A percentile compares a stretch with the other conserved stretches of the same genome.
These are phyloP conservation scores for Nasturtium officinale DNA, from an alignment of 345 rosid genomes.

Conservation along the genomic window DNA sequence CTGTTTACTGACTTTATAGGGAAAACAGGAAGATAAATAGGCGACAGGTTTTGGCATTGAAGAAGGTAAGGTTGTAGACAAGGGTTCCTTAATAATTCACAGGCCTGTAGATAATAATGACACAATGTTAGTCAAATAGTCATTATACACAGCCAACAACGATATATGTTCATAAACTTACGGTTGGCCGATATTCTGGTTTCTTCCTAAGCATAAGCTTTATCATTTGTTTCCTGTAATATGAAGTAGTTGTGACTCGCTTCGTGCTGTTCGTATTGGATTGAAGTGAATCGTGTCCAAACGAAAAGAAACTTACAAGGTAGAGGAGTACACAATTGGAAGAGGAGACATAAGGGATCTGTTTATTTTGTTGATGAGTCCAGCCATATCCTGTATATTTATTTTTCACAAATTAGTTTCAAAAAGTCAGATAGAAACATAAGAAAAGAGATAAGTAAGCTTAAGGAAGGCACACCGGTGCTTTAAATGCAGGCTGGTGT, in stretches of 20 bases:
- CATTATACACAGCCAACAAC: slow-evolving; percentile 1
- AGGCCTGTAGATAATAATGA: slow-evolving; percentile 57
- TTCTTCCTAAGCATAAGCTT: slow-evolving; percentile 88
- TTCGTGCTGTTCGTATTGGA: slow-evolving; percentile 12
- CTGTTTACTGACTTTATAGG: slow-evolving; percentile 51
- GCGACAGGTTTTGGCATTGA: slow-evolving; percentile 63
- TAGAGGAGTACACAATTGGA: slow-evolving; percentile 82
- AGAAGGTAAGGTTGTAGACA: slow-evolving; percentile 80
- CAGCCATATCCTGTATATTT: slow-evolving; percentile 72
- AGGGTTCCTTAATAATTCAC: slow-evolving; percentile 86
- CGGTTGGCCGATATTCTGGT: slow-evolving; percentile 79
- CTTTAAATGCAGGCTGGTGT: slow-evolving; percentile 93
- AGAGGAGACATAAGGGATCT: slow-evolving; percentile 88
- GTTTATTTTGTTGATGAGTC: slow-evolving; percentile 88
- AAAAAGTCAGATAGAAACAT: slow-evolving; percentile 18
- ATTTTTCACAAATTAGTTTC: slow-evolving; percentile 18
- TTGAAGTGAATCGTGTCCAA: neutral
- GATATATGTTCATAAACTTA: slow-evolving; percentile 47
- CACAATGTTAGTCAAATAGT: neutral
- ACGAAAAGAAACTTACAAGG: slow-evolving; percentile 61
- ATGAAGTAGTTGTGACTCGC: slow-evolving; percentile 14
- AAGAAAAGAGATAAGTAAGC: neutral
- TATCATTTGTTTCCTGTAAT: slow-evolving; percentile 84
- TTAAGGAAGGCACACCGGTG: slow-evolving; percentile 64
- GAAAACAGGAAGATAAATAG: slow-evolving; percentile 85